Evolutionary conservation across 106 monocot genomes (phyloP).

Genomic region (Dactylorhiza incarnata): DNA sequence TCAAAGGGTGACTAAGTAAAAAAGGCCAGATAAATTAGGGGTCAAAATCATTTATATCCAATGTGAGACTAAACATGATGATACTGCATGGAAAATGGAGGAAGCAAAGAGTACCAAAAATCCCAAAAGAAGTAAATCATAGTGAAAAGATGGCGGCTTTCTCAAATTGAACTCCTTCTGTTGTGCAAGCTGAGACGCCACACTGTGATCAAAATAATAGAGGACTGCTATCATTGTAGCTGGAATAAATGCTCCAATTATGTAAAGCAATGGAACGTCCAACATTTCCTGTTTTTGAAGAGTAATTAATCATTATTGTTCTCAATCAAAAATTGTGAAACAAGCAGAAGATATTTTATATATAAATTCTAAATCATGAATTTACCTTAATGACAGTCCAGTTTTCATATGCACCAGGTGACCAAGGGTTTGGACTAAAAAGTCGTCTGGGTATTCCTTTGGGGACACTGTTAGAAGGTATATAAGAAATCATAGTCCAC

Average conservation of each 20-base stretch:
- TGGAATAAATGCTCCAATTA: constrained; percentile 79
- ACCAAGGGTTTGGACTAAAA: constrained; percentile 64
- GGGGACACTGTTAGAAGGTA: constrained; percentile 34
- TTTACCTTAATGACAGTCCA: constrained; percentile 57
- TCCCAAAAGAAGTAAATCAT: constrained; percentile 52
- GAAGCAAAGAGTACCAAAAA: constrained; percentile 20
- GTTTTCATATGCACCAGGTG: constrained; percentile 37
- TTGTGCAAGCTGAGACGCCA: constrained; percentile 81
- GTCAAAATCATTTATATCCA: no score
- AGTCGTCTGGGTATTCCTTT: constrained; percentile 49
- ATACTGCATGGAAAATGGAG: not conserved
- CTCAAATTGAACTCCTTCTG: constrained; percentile 86
- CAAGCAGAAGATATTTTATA: not conserved
- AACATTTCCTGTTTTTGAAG: constrained; percentile 60
- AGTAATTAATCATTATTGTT: not conserved
- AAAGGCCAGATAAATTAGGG: no score
- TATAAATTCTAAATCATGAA: no score
- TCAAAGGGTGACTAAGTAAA: no score
- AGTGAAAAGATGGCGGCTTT: constrained; percentile 80
- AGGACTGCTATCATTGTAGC: constrained; percentile 90
- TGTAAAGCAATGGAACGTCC: constrained; percentile 66
- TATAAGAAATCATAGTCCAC: constrained; percentile 50
- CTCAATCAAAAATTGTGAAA: not conserved
- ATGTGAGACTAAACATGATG: no score
- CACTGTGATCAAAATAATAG: constrained; percentile 85